phyloP scores from a whole-genome alignment of 2,329 filamentous ascomycete genomes.

The Aspergillus fumigatus region DNA sequence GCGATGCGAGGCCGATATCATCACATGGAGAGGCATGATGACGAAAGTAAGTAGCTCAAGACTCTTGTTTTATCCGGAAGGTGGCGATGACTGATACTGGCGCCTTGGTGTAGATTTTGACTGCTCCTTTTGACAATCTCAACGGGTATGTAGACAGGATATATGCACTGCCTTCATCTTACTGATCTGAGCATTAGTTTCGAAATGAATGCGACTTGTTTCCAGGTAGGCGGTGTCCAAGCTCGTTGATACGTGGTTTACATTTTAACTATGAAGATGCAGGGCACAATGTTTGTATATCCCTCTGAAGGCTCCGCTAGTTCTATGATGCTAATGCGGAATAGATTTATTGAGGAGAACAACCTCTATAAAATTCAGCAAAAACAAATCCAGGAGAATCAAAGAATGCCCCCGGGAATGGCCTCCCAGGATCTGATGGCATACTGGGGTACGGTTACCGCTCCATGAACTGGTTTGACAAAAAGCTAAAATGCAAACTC shows the following conservation, averaged over 20 bases:
- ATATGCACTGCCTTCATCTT: not conserved
- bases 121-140: constrained; percentile 72
- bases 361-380: constrained; percentile 65
- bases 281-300: constrained; percentile 53
- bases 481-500: not conserved
- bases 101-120: constrained; percentile 64
- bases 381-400: constrained; percentile 53
- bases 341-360: constrained; percentile 89
- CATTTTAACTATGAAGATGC: constrained; percentile 17
- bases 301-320: not conserved
- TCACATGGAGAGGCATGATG: constrained; percentile 98
- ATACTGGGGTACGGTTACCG: constrained; percentile 67
- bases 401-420: constrained; percentile 47
- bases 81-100: not conserved
- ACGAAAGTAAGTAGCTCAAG: constrained; percentile 64
- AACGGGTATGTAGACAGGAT: constrained; percentile 57
- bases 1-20: constrained; percentile 68
- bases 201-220: constrained; percentile 91
- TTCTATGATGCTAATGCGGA: constrained; percentile 8
- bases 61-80: not conserved
- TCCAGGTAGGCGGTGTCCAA: constrained; percentile 58
- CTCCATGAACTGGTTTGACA: not conserved
- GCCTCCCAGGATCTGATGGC: constrained; percentile 76
- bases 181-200: constrained; percentile 54
- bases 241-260: not conserved